Evolutionary conservation across 768 basidiomycete species (phyloP), one percentile per base, ranked within the genome.

Genomic region (Ephemerocybe angulata): DNA sequence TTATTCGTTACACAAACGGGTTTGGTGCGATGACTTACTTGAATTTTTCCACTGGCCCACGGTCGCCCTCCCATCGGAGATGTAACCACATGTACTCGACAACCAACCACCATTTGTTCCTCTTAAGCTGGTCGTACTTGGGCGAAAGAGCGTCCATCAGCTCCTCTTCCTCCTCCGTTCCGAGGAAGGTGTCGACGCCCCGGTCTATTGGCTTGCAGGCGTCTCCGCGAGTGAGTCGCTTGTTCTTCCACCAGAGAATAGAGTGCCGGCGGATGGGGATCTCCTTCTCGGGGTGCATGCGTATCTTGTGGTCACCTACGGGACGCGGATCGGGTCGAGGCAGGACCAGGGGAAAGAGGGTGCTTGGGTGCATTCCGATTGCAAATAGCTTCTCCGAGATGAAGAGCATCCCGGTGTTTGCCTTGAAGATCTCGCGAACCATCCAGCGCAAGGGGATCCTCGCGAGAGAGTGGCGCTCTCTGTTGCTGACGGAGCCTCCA

Each of bases 391-490:
- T 70, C 21, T 74, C 72, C 1, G 71, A 59, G n/a, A 77, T 67
- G 70, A 87, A 87, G 61, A 84, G 70, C 57, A 87, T 84, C 0
- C 85, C 86, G 1, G 75, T 75, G 2, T 82, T 62, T 5, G 77
- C 63, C 48, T 71, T 72, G 75, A 87, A 84, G 58, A 78, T 81
- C 62, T 89, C 78, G 38, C 86, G 80, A 54, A 89, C 72, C 85
- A 88, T 87, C 87, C 87, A 85, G 0, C 79, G 73, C 2, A 85
- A 70, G 1, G 82, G 67, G 28, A 83, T 79, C 29, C 79, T 75
- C 3, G 82, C 76, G 2, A 85, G 74, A 12, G 67, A 70, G 38
- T 76, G 64, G 3, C 61, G 62, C 0, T 68, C 70, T 1, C 68
- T 72, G 57, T 84, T 80, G 13, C 59, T 56, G 1, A 77, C 65